These are phyloP conservation scores for Lagenidium giganteum DNA, from an alignment of 352 stramenopile genomes.

Conservation along the genomic window DNA sequence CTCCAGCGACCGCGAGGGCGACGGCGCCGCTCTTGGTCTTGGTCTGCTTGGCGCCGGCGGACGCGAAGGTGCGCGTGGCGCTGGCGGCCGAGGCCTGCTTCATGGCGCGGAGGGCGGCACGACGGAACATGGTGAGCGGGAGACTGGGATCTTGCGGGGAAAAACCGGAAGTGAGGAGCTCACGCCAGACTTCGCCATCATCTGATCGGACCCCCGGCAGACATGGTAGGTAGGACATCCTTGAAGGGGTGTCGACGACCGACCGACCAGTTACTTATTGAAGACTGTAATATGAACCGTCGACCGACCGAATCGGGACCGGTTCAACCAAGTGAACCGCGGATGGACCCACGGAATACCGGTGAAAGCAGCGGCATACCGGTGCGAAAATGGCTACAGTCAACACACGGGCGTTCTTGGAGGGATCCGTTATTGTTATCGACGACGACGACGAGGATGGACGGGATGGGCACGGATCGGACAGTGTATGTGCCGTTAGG, in stretches of 20 bases:
- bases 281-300: not conserved
- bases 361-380: too few species aligned
- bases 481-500: constrained; percentile 38
- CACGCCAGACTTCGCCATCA: not conserved
- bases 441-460: not conserved
- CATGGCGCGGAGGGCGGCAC: constrained; percentile 30
- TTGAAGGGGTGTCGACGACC: constrained; percentile 6
- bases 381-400: not conserved
- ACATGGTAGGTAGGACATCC: constrained; percentile 5
- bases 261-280: not conserved
- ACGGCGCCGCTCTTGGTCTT: constrained; percentile 33
- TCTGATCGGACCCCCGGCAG: constrained; percentile 1
- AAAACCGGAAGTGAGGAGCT: constrained; percentile 13
- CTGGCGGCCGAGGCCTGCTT: constrained; percentile 45
- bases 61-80: constrained; percentile 39
- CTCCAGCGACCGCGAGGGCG: constrained; percentile 43
- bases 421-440: constrained; percentile 4
- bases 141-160: constrained; percentile 10
- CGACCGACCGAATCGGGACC: constrained; percentile 9
- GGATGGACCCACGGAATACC: constrained; percentile 11
- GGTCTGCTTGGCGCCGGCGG: constrained; percentile 25
- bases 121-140: constrained; percentile 40
- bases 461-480: not conserved
- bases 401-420: constrained; percentile 4
- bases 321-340: constrained; percentile 9